phyloP scores from a whole-genome alignment of 164 flowering plant species.

The Amborella trichopoda region DNA sequence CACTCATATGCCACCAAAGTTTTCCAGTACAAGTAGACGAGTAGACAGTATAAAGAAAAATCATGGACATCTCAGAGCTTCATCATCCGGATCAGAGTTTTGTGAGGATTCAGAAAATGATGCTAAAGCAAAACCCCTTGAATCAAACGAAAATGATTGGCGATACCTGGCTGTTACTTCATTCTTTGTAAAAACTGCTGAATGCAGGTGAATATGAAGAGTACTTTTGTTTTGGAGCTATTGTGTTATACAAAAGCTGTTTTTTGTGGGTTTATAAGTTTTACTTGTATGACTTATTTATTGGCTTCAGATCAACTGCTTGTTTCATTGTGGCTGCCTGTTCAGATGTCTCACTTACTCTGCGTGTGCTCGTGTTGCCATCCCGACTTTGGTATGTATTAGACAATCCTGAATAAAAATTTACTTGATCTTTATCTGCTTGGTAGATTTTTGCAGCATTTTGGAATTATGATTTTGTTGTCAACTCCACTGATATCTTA shows the following conservation, averaged over 20 bases:
- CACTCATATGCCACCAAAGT: conserved; percentile 78
- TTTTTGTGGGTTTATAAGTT: background rate
- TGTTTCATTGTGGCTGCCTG: conserved; percentile 84
- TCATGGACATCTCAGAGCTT: conserved; percentile 6
- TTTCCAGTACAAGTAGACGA: conserved; percentile 19
- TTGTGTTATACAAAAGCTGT: background rate
- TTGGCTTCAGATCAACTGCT: conserved; percentile 45
- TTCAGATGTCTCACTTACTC: conserved; percentile 78
- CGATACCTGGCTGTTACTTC: conserved; percentile 93
- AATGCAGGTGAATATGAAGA: conserved; percentile 37
- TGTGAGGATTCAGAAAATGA: background rate
- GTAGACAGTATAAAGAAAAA: conserved; percentile 8
- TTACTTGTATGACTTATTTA: background rate
- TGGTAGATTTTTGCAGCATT: no score
- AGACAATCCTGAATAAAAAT: no score
- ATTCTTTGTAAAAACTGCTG: conserved; percentile 58
- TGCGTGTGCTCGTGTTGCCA: conserved; percentile 85
- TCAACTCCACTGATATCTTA: no score
- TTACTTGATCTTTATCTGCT: no score
- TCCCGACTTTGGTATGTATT: conserved; percentile 62
- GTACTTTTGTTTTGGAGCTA: background rate
- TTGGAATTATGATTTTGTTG: no score
- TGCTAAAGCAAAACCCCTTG: conserved; percentile 16
- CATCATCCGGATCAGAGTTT: conserved; percentile 7
- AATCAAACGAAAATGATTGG: conserved; percentile 80